Evolutionary conservation across 805 yeast species (phyloP), one percentile per base, ranked within the genome.

Genomic region (Wickerhamiella azymoides): DNA sequence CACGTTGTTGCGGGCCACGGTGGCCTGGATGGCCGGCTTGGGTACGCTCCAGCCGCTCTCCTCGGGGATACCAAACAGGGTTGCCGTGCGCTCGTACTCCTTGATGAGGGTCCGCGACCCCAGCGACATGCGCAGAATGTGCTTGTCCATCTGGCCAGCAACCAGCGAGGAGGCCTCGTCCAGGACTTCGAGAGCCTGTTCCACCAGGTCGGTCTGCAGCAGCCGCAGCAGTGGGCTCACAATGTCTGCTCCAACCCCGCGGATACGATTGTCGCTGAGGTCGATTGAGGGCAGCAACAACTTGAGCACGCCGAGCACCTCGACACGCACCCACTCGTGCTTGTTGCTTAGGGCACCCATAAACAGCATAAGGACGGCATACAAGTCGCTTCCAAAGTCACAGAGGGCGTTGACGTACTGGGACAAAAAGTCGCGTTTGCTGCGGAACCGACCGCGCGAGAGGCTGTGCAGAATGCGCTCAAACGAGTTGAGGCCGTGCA

Each of bases 31-130:
- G 0, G 89, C 84, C 2, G 98, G 96, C 89, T 84, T 82, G 1
- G 97, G 94, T 42, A 93, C 78, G 0, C 96, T 80, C 99, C 99
- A 92, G 1, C 99, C 99, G 56, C 81, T 78, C 10, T 84, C 94
- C 50, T 83, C 89, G 0, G 98, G 97, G 19, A 89, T 79, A 13
- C 98, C 98, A 66, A 86, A 93, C 46, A 92, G 66, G 0, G 96
- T 85, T 0, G 92, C 86, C 2, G 92, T 80, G 53, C 76, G 79
- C 52, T 83, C 95, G 57, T 80, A 82, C 52, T 84, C 93, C 51
- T 80, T 83, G 54, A 81, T 76, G 53, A 82, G 69, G 8, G 84
- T 74, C 11, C 79, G 68, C 52, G 83, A 85, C 10, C 96, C 96
- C 57, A 89, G 73, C 54, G 94, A 81, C 79, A 92, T 84, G 60